Evolutionary conservation across 768 basidiomycete genomes (phyloP).

Genomic region (Lentinula sp.): DNA sequence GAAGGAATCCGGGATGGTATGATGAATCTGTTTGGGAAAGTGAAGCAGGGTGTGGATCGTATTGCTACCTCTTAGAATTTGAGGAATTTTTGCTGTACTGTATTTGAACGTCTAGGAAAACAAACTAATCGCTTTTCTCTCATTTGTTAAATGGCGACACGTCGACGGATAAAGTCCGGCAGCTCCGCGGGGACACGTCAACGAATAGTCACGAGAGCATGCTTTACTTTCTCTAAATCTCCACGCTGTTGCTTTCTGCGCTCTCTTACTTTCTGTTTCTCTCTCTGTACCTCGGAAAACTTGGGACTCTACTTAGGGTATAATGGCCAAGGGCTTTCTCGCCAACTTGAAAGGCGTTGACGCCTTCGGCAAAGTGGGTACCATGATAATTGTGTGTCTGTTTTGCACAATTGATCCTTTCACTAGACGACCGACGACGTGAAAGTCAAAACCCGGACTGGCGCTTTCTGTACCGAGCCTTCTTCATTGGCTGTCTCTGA

Average conservation of each 20-base stretch:
- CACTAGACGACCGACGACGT: slow-evolving; percentile 96
- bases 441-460: slow-evolving; percentile 96
- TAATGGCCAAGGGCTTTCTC: slow-evolving; percentile 76
- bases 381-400: background rate
- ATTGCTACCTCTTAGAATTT: slow-evolving; percentile 37
- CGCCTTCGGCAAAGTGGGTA: slow-evolving; percentile 94
- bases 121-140: slow-evolving; percentile 1
- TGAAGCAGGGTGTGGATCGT: slow-evolving; percentile 79
- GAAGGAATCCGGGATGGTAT: slow-evolving; percentile 90
- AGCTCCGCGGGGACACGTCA: slow-evolving; percentile 14
- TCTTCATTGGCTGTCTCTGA: background rate
- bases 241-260: slow-evolving; percentile 14
- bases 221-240: slow-evolving; percentile 12
- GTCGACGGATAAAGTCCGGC: background rate
- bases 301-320: slow-evolving; percentile 22
- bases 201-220: slow-evolving; percentile 7
- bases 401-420: background rate
- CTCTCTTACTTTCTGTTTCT: slow-evolving; percentile 25
- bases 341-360: slow-evolving; percentile 85
- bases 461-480: slow-evolving; percentile 68
- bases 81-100: too few species aligned
- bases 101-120: background rate
- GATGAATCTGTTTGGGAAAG: slow-evolving; percentile 80
- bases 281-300: background rate
- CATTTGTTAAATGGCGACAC: background rate